Conservation (phyloP, 2,329 filamentous ascomycete genomes). For the Penicillium frequentans region DNA sequence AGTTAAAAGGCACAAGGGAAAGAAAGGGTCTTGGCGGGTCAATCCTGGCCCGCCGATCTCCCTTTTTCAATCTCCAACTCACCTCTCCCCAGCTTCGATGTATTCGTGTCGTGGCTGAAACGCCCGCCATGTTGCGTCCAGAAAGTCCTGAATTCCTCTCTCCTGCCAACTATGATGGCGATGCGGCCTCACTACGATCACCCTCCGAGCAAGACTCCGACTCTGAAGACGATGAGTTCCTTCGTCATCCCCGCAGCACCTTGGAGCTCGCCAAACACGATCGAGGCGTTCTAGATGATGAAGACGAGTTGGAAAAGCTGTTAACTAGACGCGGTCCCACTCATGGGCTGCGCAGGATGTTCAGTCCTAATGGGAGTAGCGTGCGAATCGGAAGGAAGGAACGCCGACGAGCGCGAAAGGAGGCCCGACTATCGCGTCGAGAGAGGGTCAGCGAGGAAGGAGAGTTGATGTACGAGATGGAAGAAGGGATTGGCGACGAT, state of each 20-base stretch:
- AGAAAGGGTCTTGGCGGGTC: background rate
- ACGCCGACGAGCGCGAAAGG: slow-evolving; percentile 52
- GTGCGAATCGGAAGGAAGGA: slow-evolving; percentile 53
- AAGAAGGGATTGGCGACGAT: slow-evolving; percentile 68
- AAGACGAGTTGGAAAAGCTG: slow-evolving; percentile 61
- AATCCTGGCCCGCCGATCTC: slow-evolving; percentile 12
- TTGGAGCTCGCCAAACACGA: slow-evolving; percentile 70
- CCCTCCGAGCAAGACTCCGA: slow-evolving; percentile 69
- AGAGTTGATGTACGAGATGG: slow-evolving; percentile 85
- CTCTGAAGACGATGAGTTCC: slow-evolving; percentile 71
- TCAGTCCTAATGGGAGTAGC: slow-evolving; percentile 47
- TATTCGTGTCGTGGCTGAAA: slow-evolving; percentile 20
- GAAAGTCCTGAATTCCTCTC: slow-evolving; percentile 56
- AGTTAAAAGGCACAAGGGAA: background rate
- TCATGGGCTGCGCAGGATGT: slow-evolving; percentile 40
- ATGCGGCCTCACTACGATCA: slow-evolving; percentile 66
- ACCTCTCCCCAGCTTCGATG: slow-evolving; percentile 19
- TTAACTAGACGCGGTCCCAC: slow-evolving; percentile 42
- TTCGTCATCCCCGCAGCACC: slow-evolving; percentile 66
- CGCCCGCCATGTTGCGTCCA: slow-evolving; percentile 21
- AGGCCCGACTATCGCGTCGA: slow-evolving; percentile 48
- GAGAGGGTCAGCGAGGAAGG: slow-evolving; percentile 64
- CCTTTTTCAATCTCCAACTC: background rate
- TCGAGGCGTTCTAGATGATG: slow-evolving; percentile 69
- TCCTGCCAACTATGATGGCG: slow-evolving; percentile 65